Conservation (phyloP, 768 basidiomycete species). For the Hemileccinum rubropunctum region DNA sequence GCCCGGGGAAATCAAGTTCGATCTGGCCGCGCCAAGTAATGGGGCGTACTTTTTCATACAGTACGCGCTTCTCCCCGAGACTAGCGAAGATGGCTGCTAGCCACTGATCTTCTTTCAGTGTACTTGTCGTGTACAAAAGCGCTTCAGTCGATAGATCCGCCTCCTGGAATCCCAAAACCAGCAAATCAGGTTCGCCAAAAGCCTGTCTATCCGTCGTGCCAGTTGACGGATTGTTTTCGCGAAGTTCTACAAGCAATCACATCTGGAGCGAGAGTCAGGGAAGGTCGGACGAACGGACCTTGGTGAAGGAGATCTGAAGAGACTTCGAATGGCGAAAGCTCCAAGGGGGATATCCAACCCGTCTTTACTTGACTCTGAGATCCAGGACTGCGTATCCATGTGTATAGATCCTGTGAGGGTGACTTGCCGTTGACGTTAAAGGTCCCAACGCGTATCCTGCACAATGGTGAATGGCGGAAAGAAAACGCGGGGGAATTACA, state of each 20-base stretch:
- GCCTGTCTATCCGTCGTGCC: slow-evolving; percentile 16
- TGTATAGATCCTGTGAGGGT: slow-evolving; percentile 68
- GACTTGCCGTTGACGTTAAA: slow-evolving; percentile 84
- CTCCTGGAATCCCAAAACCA: slow-evolving; percentile 81
- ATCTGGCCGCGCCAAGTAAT: neutral
- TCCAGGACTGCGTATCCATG: slow-evolving; percentile 51
- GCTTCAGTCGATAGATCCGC: slow-evolving; percentile 78
- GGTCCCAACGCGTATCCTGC: slow-evolving; percentile 67
- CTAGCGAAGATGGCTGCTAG: slow-evolving; percentile 58
- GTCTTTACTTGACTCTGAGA: neutral
- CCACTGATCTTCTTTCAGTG: slow-evolving; percentile 72
- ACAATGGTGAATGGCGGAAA: neutral
- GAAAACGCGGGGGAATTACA: neutral
- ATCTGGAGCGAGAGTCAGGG: neutral
- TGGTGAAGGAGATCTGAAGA: slow-evolving; percentile 19
- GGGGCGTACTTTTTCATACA: slow-evolving; percentile 61
- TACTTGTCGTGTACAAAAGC: slow-evolving; percentile 64
- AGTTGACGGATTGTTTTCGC: neutral
- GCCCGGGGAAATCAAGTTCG: neutral
- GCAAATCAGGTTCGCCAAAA: slow-evolving; percentile 55
- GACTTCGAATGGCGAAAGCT: slow-evolving; percentile 36
- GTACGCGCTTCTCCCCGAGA: slow-evolving; percentile 60
- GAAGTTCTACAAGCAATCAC: slow-evolving; percentile 6
- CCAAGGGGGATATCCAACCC: slow-evolving; percentile 34
- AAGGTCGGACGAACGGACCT: slow-evolving; percentile 14